A percentile compares a stretch with the other conserved stretches of the same genome.
Evolutionary conservation across 2,329 filamentous ascomycete genomes (phyloP).

Genomic region (Beauveria brongniartii): DNA sequence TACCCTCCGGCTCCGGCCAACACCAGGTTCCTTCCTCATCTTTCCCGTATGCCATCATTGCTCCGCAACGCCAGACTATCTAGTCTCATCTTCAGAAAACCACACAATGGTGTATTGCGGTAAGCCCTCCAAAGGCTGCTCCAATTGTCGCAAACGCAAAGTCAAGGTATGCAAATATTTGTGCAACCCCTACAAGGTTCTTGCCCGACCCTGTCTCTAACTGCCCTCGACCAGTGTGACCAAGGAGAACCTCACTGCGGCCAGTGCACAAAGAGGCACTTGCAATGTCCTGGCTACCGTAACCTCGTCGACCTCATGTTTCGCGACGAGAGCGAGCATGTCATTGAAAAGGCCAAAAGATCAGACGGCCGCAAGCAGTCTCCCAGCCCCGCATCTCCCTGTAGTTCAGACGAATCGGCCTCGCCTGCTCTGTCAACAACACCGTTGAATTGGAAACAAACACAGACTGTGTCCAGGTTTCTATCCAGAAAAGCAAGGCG

Average conservation of each 20-base stretch:
- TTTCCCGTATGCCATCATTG: neutral
- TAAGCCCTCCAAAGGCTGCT: slow-evolving; percentile 49
- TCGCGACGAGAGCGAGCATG: slow-evolving; percentile 47
- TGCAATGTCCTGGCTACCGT: slow-evolving; percentile 46
- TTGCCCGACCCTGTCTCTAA: neutral
- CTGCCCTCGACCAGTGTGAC: slow-evolving; percentile 37
- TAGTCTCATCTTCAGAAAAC: neutral
- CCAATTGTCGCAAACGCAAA: slow-evolving; percentile 47
- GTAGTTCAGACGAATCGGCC: neutral
- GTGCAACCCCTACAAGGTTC: slow-evolving; percentile 3
- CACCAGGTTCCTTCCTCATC: neutral
- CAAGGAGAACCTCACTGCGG: slow-evolving; percentile 43
- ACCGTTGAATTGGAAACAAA: neutral
- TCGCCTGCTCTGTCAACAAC: neutral
- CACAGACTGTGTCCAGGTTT: neutral
- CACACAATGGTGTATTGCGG: slow-evolving; percentile 47
- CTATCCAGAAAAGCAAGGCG: neutral
- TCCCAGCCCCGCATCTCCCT: slow-evolving; percentile 12
- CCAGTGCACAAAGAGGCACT: slow-evolving; percentile 45
- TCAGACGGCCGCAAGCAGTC: slow-evolving; percentile 18
- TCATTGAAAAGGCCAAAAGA: slow-evolving; percentile 40
- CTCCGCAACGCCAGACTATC: neutral
- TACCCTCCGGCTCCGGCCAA: neutral
- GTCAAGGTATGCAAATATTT: slow-evolving; percentile 38
- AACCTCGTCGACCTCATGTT: slow-evolving; percentile 50